Conservation (phyloP, 1,284 basidiomycete species). For the Sutorius eximius region DNA sequence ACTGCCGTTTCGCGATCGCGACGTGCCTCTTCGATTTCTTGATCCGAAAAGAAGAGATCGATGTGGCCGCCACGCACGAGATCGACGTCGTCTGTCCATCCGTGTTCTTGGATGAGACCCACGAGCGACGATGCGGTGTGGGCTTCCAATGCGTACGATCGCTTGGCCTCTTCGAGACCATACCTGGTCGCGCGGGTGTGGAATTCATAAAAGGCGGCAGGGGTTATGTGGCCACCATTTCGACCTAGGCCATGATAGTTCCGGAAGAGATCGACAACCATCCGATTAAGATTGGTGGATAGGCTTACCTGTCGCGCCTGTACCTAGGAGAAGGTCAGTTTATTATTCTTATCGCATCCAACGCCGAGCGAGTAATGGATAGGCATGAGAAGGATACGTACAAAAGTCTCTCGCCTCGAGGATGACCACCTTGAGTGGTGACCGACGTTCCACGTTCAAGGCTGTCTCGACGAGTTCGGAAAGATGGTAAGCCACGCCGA, state of each 20-base stretch:
- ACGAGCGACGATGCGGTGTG: constrained; percentile 54
- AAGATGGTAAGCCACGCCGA: constrained; percentile 70
- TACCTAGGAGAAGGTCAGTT: constrained; percentile 45
- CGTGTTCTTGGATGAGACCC: constrained; percentile 46
- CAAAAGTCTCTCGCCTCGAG: constrained; percentile 80
- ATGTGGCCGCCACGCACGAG: constrained; percentile 61
- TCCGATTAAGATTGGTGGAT: background rate
- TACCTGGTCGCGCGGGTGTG: constrained; percentile 36
- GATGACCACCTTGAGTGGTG: constrained; percentile 51
- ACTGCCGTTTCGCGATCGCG: constrained; percentile 56
- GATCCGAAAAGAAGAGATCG: constrained; percentile 49
- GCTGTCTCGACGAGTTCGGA: constrained; percentile 38
- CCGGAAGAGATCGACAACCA: background rate
- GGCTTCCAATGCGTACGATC: constrained; percentile 56
- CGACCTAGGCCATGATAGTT: constrained; percentile 45
- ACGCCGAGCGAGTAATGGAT: background rate
- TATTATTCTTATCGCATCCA: background rate
- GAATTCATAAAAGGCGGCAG: constrained; percentile 51
- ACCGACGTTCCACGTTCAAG: constrained; percentile 6
- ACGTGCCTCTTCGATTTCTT: constrained; percentile 40
- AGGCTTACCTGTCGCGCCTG: constrained; percentile 71
- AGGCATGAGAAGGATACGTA: constrained; percentile 37
- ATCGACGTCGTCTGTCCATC: constrained; percentile 54
- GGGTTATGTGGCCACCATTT: constrained; percentile 77
- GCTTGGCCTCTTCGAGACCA: constrained; percentile 55